Percentiles rank a stretch among this genome's conserved stretches.
Conservation (phyloP, 345 rosid species). For the Eucalyptus paniculata region DNA sequence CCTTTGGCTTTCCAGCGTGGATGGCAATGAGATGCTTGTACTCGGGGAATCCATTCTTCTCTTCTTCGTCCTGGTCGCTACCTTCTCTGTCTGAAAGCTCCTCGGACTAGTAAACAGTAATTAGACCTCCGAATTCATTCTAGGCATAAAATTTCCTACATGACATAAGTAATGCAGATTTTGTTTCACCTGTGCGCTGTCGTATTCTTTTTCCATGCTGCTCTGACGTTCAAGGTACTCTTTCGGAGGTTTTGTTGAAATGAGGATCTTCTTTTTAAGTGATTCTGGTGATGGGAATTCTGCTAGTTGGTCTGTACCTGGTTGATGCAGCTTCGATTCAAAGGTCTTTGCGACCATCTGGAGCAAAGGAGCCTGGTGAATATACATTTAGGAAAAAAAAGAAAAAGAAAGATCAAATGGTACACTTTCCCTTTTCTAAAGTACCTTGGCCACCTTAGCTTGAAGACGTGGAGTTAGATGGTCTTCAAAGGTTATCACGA, state of each 20-base stretch:
- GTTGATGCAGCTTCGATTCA: constrained; percentile 24
- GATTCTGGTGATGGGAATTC: constrained; percentile 65
- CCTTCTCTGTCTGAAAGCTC: constrained; percentile 5
- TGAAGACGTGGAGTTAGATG: constrained; percentile 64
- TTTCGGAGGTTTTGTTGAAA: constrained; percentile 85
- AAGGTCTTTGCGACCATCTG: constrained; percentile 51
- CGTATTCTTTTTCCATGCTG: not conserved
- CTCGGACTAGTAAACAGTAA: not conserved
- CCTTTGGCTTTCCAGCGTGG: constrained; percentile 63
- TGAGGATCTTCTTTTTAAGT: constrained; percentile 45
- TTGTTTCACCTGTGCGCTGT: not conserved
- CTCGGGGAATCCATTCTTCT: constrained; percentile 9
- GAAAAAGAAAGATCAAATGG: not conserved
- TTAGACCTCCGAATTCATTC: not conserved
- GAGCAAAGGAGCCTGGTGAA: not conserved
- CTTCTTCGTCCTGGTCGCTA: constrained; percentile 3
- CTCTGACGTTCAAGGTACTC: constrained; percentile 37
- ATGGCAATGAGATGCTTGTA: constrained; percentile 59
- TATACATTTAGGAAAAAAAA: not conserved
- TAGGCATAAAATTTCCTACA: not conserved
- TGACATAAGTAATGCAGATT: not conserved
- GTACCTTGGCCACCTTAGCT: constrained; percentile 51
- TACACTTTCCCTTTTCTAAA: not conserved
- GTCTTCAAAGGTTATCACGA: constrained; percentile 82
- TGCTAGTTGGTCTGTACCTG: constrained; percentile 10